These are phyloP conservation scores for Physcomitrium patens DNA, from an alignment of 225 moss, liverwort and hornwort species.

Conservation along the genomic window DNA sequence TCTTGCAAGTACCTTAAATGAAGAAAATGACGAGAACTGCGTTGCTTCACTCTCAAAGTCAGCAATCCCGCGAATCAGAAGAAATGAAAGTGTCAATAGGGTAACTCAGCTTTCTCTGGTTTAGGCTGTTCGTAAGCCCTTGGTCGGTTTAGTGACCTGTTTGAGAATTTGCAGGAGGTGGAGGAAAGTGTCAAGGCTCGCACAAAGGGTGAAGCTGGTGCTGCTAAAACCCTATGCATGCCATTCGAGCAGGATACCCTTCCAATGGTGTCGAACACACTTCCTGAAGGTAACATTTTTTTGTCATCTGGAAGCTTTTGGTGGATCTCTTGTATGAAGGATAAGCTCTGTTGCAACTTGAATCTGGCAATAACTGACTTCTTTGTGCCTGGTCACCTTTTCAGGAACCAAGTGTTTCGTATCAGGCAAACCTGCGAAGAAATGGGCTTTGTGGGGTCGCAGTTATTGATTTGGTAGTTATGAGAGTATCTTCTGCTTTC, in stretches of 20 bases:
- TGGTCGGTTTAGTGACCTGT: neutral
- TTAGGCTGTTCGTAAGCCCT: neutral
- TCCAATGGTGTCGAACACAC: conserved; percentile 53
- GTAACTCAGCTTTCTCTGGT: neutral
- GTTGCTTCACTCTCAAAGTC: too few species aligned
- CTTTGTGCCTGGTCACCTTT: conserved; percentile 20
- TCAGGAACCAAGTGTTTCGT: conserved; percentile 87
- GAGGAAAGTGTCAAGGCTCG: conserved; percentile 87
- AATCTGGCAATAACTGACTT: conserved; percentile 1
- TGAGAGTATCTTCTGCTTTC: neutral
- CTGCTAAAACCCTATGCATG: conserved; percentile 96
- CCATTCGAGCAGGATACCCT: conserved; percentile 84
- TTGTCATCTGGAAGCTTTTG: neutral
- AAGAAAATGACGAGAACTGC: neutral
- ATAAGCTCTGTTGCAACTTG: neutral
- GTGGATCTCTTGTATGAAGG: neutral
- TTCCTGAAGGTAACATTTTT: conserved; percentile 52
- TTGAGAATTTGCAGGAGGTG: conserved; percentile 55
- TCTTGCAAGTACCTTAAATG: neutral
- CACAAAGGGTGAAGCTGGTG: conserved; percentile 82
- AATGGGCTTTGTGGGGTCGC: conserved; percentile 92
- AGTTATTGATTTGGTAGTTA: conserved; percentile 58
- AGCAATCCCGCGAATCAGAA: too few species aligned
- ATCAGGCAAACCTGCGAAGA: conserved; percentile 91
- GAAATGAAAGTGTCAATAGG: neutral